phyloP scores from a whole-genome alignment of 108 stramenopile species.

The Stephanodiscus triporus region DNA sequence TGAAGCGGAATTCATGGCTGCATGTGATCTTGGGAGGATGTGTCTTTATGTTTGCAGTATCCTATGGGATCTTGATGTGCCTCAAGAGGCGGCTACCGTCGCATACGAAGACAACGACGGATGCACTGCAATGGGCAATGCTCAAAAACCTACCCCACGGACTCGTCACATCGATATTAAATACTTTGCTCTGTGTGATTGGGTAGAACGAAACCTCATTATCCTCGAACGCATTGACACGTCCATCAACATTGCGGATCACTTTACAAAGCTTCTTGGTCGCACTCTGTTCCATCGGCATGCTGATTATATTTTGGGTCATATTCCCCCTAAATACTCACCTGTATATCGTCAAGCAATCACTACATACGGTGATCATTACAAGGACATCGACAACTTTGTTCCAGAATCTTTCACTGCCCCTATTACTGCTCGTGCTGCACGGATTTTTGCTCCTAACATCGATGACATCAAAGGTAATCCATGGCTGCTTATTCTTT shows the following conservation, averaged over 20 bases:
- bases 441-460: too few species aligned
- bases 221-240: too few species aligned
- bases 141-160: constrained; percentile 10
- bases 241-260: background rate
- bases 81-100: constrained; percentile 24
- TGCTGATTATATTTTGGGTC: background rate
- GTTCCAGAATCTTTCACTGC: too few species aligned
- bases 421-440: too few species aligned
- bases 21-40: constrained; percentile 31
- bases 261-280: background rate
- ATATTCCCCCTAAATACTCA: constrained; percentile 1
- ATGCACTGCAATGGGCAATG: constrained; percentile 19
- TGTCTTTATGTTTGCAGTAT: constrained; percentile 35
- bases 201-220: background rate
- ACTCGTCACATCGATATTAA: constrained; percentile 34
- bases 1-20: constrained; percentile 33
- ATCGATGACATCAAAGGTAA: too few species aligned
- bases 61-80: constrained; percentile 37
- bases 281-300: background rate
- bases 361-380: too few species aligned
- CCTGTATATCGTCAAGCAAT: background rate
- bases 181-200: background rate
- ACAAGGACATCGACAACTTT: too few species aligned
- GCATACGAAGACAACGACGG: constrained; percentile 29
- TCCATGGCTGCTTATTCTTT: too few species aligned